A percentile compares a stretch with the other conserved stretches of the same genome.
Conservation (phyloP, 192 early-diverging fungal species). For the Linnemannia schmuckeri region DNA sequence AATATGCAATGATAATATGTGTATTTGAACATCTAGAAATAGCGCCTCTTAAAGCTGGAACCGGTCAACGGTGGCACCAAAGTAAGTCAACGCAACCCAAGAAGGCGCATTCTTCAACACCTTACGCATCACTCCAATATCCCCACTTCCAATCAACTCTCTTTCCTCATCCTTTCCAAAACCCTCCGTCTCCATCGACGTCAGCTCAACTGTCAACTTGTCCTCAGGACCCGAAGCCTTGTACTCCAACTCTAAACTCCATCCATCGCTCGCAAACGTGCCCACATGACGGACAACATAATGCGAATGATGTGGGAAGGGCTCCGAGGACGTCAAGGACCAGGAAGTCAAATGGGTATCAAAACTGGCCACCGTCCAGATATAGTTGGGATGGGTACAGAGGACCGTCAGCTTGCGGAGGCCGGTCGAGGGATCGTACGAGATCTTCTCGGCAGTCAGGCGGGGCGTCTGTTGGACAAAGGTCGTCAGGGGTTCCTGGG, state of each 20-base stretch:
- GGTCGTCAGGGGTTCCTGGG: conserved; percentile 23
- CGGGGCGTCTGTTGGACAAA: conserved; percentile 53
- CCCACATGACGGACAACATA: conserved; percentile 68
- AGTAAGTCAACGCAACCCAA: conserved; percentile 49
- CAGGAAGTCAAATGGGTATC: conserved; percentile 70
- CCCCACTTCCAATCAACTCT: conserved; percentile 60
- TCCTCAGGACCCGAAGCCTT: conserved; percentile 58
- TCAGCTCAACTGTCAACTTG: conserved; percentile 62
- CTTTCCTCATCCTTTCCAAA: conserved; percentile 60
- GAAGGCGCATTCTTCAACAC: conserved; percentile 33
- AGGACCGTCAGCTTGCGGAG: conserved; percentile 62
- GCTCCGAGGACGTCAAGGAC: conserved; percentile 63
- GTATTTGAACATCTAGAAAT: neutral
- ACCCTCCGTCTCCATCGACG: conserved; percentile 64
- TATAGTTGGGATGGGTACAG: conserved; percentile 62
- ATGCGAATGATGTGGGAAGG: conserved; percentile 50
- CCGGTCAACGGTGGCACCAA: conserved; percentile 44
- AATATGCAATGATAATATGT: neutral
- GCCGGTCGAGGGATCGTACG: conserved; percentile 64
- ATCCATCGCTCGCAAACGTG: conserved; percentile 62
- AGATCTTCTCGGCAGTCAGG: conserved; percentile 57
- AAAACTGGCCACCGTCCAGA: conserved; percentile 79
- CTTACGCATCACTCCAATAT: conserved; percentile 55
- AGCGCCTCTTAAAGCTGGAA: conserved; percentile 27
- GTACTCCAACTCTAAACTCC: conserved; percentile 59